Percentiles rank a stretch among this genome's conserved stretches.
phyloP scores from a whole-genome alignment of 306 rosid genomes.

The Pterocarpus macrocarpus region DNA sequence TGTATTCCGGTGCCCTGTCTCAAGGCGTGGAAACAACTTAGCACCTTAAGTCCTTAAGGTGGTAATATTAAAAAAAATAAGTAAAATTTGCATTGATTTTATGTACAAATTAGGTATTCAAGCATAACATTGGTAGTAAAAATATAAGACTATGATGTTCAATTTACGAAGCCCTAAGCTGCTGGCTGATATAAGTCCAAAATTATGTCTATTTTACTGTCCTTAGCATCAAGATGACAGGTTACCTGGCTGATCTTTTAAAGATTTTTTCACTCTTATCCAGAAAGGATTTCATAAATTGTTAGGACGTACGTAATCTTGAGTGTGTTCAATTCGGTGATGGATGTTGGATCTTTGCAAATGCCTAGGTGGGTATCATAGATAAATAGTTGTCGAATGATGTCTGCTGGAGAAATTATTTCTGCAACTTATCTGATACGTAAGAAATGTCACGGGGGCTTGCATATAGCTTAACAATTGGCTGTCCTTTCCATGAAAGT shows the following conservation, averaged over 20 bases:
- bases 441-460: neutral
- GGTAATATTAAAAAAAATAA: too few species aligned
- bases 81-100: neutral
- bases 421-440: too few species aligned
- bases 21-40: neutral
- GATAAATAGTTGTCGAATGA: too few species aligned
- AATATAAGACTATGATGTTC: neutral
- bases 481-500: slow-evolving; percentile 3
- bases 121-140: neutral
- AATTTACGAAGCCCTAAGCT: neutral
- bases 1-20: neutral
- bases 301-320: neutral
- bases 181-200: neutral
- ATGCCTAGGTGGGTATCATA: neutral
- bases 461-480: slow-evolving; percentile 1
- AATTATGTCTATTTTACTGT: neutral
- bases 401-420: too few species aligned
- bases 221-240: neutral
- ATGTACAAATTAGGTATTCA: too few species aligned
- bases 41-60: neutral
- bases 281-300: neutral
- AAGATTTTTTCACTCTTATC: too few species aligned
- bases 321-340: neutral
- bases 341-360: neutral
- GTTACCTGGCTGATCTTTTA: neutral